A percentile compares a stretch with the other conserved stretches of the same genome.
Conservation (phyloP, 176 grass and related monocot genomes). For the Sorghum bicolor region DNA sequence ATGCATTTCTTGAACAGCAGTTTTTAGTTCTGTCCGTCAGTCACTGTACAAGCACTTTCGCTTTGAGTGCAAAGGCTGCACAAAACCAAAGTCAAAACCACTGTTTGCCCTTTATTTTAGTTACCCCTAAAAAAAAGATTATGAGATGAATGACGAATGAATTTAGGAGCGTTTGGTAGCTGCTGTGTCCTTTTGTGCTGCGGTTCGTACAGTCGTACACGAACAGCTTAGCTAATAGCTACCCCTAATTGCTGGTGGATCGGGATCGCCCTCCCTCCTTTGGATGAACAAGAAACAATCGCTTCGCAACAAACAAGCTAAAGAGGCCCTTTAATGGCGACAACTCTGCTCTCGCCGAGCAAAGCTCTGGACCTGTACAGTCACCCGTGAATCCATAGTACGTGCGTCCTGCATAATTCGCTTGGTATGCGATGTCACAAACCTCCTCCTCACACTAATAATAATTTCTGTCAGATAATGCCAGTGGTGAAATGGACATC, state of each 20-base stretch:
- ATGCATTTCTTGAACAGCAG: not conserved
- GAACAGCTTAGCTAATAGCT: not conserved
- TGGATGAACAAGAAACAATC: not conserved
- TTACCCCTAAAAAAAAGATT: not conserved
- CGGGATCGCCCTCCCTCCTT: not conserved
- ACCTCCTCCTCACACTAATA: no score
- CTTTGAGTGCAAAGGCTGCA: not conserved
- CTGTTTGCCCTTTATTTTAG: not conserved
- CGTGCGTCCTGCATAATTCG: no score
- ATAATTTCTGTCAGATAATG: not conserved
- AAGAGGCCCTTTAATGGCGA: not conserved
- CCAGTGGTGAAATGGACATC: not conserved
- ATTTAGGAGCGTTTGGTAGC: not conserved
- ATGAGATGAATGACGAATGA: no score
- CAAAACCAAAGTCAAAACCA: not conserved
- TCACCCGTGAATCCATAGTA: not conserved
- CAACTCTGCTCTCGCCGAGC: not conserved
- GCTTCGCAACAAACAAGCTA: not conserved
- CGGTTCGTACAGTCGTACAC: no score
- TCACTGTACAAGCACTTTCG: not conserved
- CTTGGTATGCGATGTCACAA: no score
- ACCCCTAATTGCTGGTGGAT: not conserved
- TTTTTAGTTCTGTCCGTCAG: not conserved
- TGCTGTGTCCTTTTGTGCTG: not conserved
- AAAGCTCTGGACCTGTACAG: no score